Percentiles rank a stretch among this genome's conserved stretches.
phyloP scores from a whole-genome alignment of 441 rosid species.

The Kokia cookei region DNA sequence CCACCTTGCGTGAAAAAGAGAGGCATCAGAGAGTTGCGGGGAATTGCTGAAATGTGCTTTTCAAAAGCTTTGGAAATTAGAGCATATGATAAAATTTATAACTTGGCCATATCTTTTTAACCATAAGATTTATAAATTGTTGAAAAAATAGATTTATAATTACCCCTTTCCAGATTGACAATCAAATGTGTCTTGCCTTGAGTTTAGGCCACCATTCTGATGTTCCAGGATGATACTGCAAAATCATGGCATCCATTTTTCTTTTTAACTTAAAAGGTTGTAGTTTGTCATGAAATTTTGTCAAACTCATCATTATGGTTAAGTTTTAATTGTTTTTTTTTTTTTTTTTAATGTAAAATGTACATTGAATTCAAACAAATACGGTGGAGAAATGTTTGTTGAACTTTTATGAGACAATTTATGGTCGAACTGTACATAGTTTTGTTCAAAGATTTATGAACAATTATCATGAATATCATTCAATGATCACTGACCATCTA shows the following conservation, averaged over 20 bases:
- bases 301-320: neutral
- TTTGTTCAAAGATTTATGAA: neutral
- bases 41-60: neutral
- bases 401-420: neutral
- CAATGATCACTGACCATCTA: neutral
- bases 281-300: neutral
- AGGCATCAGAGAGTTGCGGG: neutral
- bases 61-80: neutral
- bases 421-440: neutral
- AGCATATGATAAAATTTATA: neutral
- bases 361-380: neutral
- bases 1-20: neutral
- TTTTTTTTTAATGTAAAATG: neutral
- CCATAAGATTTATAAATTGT: neutral
- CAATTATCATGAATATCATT: neutral
- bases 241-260: neutral
- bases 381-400: neutral
- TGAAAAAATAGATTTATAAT: neutral
- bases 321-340: neutral
- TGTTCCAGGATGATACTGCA: neutral
- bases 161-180: neutral
- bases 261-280: neutral
- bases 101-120: neutral
- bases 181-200: neutral
- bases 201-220: neutral